Base-by-base conservation (phyloP, 129 eudicot genomes). In the Ambrosia artemisiifolia region DNA sequence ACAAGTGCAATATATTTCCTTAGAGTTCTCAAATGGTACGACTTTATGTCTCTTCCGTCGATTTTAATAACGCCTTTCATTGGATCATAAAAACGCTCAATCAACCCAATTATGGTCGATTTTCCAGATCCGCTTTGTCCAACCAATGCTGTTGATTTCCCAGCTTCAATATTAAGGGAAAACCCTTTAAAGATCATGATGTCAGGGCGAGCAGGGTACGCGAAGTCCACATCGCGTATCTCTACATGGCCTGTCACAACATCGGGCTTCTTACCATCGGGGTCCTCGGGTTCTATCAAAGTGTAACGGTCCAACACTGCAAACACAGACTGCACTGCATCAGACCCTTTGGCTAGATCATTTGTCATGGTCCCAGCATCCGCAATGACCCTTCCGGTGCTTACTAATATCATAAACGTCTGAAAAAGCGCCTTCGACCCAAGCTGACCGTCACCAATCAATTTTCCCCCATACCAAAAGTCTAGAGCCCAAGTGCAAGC, bases 81-180 rank as follows among this genome's bases (percentile, higher is more conserved):
- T 3, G 98, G 98, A 67, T 93, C 98, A 30, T 90, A 90, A 42
- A 90, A 93, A 49, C 98, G 84, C 55, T 93, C 90, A 2, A 93
- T 80, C 16, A 93, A 48, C 32, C 92, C 88, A 13, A 93, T 87
- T 65, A 93, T 90, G 19, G 98, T 93, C 24, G 98, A 93, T 50
- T 93, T 89, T 10, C 98, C 98, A 0, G 98, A 93, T 19, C 98
- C 98, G 67, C 96, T 93, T 53, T 87, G 95, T 17, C 98, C 98
- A 0, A 93, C 98, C 49, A 93, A 64, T 6, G 98, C 98, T 0
- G 96, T 89, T 63, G 98, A 89, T 73, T 85, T 87, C 56, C 95
- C 98, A 2, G 95, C 87, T 69, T 89, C 82, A n/a, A 93, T 87
- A 0, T 78, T 71, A 24, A 93, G 65, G 0, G 98, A 83, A 43